Evolutionary conservation across 305 asterid species (phyloP).

Genomic region (Solanum hybrid): DNA sequence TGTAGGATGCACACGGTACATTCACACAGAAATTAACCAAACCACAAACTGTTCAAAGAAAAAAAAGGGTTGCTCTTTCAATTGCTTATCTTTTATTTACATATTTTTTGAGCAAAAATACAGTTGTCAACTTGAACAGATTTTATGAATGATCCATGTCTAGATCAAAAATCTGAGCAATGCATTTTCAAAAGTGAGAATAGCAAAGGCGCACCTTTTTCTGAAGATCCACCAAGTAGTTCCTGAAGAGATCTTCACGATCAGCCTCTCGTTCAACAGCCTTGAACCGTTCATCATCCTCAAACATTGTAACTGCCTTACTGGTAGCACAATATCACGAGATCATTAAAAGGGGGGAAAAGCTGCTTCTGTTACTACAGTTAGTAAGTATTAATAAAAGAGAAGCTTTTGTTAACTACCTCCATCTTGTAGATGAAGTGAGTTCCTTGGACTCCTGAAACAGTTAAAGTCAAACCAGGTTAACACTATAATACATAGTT

Average conservation of each 20-base stretch:
- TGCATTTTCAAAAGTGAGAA: not conserved
- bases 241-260: slow-evolving; percentile 93
- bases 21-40: not conserved
- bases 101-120: not conserved
- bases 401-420: slow-evolving; percentile 26
- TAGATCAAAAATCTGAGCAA: not conserved
- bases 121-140: not conserved
- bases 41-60: not conserved
- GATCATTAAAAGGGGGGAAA: slow-evolving; percentile 11
- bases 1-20: not conserved
- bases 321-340: slow-evolving; percentile 30
- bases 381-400: not conserved
- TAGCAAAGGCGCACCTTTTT: slow-evolving; percentile 47
- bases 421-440: slow-evolving; percentile 84
- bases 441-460: slow-evolving; percentile 86
- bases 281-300: slow-evolving; percentile 89
- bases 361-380: not conserved
- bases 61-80: not conserved
- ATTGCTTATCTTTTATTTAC: not conserved
- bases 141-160: not conserved
- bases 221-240: slow-evolving; percentile 82
- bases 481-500: not conserved
- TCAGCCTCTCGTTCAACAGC: slow-evolving; percentile 88
- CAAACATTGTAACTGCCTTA: slow-evolving; percentile 86
- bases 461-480: not conserved